Evolutionary conservation across 176 grass and related monocot species (phyloP), one percentile per base, ranked within the genome.

Genomic region (Eragrostis curvula): DNA sequence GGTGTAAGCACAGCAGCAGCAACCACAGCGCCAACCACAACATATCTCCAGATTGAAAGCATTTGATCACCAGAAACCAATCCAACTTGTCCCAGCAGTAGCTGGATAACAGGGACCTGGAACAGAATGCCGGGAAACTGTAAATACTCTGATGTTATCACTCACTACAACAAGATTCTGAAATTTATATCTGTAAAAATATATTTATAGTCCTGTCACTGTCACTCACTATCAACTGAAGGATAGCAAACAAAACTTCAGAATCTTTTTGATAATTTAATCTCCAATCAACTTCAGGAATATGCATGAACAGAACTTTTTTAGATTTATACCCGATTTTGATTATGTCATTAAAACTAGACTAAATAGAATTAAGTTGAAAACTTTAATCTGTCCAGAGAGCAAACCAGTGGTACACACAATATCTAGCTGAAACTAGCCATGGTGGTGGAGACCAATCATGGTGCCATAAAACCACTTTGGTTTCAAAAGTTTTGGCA

Each of bases 1-100:
- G 96, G 96, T 41, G 96, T 98, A 50, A 98, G 90, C 75, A 98
- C 84, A 9, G 96, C 96, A n/a, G 96, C 96, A 6, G 87, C 93
- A 20, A 98, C 87, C 42, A 98, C 96, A 0, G 96, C 88, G 16
- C 96, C 96, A 17, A 98, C 96, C 3, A 98, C 93, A 71, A 98
- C 96, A 14, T 98, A 98, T 93, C 96, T 95, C 96, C 93, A 98
- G 67, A 98, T 96, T 0, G 96, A 98, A 61, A 98, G 87, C 96
- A 96, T 98, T 86, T 98, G 93, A 7, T 93, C 89, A 11, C 96
- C 75, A 4, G 96, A 91, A 29, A 98, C 91, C 71, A 98, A 72
- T 63, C 96, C 96, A 40, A 93, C 83, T 91, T 98, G 96, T 57
- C 96, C 96, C 44, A 98, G 47, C 57, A 98, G 73, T 10, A 98